Conservation (phyloP, 2,329 filamentous ascomycete genomes). For the Botrytis tulipae region DNA sequence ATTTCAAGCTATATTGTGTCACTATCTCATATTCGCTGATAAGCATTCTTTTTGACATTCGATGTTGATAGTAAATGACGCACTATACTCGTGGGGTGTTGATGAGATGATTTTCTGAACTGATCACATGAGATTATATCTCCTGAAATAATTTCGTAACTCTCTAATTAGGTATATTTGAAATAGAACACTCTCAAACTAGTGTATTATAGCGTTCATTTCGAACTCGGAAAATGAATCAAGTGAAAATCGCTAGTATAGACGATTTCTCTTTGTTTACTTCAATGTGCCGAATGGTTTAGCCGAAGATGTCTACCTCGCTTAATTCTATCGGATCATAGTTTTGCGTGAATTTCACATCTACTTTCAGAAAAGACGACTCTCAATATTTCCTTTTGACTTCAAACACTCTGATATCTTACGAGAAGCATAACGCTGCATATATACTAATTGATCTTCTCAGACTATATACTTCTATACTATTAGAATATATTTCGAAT, state of each 20-base stretch:
- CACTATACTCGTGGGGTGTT: rapidly evolving
- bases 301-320: neutral
- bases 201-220: neutral
- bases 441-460: neutral
- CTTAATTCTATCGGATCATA: neutral
- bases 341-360: neutral
- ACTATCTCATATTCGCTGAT: too few species aligned
- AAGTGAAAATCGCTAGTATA: neutral
- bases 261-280: neutral
- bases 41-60: rapidly evolving
- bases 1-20: too few species aligned
- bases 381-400: neutral
- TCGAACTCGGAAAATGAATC: neutral
- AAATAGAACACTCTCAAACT: neutral
- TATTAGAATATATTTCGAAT: neutral
- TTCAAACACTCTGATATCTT: rapidly evolving
- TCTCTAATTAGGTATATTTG: rapidly evolving
- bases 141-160: too few species aligned
- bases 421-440: neutral
- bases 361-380: neutral
- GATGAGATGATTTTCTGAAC: too few species aligned
- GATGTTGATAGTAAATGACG: too few species aligned
- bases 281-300: neutral
- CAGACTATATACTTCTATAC: rapidly evolving
- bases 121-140: too few species aligned